Conservation (phyloP, 176 grass and related monocot species). For the Echinochloa phyllopogon region DNA sequence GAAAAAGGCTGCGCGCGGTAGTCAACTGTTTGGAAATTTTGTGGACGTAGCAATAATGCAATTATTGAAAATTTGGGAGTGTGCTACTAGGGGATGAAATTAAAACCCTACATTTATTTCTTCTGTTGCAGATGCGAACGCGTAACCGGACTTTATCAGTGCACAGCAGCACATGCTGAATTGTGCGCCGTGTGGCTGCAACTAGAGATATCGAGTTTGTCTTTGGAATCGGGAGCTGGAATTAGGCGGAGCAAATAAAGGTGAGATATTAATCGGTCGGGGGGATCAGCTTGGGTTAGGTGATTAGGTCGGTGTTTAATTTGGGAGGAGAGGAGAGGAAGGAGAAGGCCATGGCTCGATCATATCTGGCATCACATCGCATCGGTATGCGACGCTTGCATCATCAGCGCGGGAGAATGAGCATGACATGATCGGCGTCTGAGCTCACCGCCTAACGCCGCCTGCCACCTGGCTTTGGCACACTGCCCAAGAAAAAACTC, state of each 20-base stretch:
- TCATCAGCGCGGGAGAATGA: constrained; percentile 28
- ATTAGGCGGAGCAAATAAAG: constrained; percentile 27
- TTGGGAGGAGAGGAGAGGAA: neutral
- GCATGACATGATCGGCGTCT: constrained; percentile 20
- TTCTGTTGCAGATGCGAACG: neutral
- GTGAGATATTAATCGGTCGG: constrained; percentile 34
- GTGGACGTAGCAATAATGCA: neutral
- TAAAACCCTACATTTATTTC: neutral
- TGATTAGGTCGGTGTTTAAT: constrained; percentile 38
- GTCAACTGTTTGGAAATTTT: neutral
- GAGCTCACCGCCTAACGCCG: constrained; percentile 13
- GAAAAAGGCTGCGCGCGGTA: no score
- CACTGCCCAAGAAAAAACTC: constrained; percentile 52
- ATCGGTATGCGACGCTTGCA: neutral
- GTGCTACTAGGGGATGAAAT: neutral
- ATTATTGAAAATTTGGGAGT: neutral
- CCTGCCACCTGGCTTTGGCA: constrained; percentile 52
- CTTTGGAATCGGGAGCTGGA: neutral
- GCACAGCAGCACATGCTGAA: constrained; percentile 26
- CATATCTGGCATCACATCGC: neutral
- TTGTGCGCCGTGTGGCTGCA: neutral
- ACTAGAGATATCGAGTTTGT: neutral
- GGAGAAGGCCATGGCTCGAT: no score
- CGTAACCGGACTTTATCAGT: neutral
- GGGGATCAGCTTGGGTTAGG: neutral